Evolutionary conservation across 345 rosid species (phyloP), one percentile per base, ranked within the genome.

Genomic region (Eucalyptus albens): DNA sequence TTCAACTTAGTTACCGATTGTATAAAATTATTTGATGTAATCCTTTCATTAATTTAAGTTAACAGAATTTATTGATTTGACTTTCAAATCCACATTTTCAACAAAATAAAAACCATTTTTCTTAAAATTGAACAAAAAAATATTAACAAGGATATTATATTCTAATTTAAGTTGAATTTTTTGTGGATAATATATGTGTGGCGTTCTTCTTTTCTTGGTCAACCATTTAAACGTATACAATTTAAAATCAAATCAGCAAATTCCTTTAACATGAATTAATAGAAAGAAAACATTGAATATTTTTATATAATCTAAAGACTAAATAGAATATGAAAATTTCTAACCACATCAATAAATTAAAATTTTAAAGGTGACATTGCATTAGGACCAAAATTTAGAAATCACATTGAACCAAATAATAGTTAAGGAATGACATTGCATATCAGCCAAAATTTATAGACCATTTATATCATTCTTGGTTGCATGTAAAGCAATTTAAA

Each of bases 361-460:
- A 27, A 60, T 13, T 60, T 27, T 27, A 60, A 0, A 6, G 1
- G 3, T 60, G 4, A 60, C 31, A 27, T 3, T 60, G 0, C 2
- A 1, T 60, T 60, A 1, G 1, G 1, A 27, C 6, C 4, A 60
- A 60, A 27, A 6, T 60, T 60, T 27, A 27, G 0, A 27, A 11
- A 60, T 13, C 31, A 27, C 4, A 27, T 60, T 0, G 1, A 60
- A 27, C 15, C n/a, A 27, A 60, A 1, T 60, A 26, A 60, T 26
- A 60, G 8, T 12, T 27, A 3, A 11, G 2, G 8, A 62, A 27
- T 27, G 33, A 13, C n/a, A 13, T 62, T 27, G 0, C 16, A 13
- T 62, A 62, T 62, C 1, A 4, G 3, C 13, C 29, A 56, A 56
- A 56, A 24, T 56, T 24, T 24, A 56, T 56, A 1, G 13, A 56